Conservation (phyloP, 345 rosid genomes). For the Citrus glauca region DNA sequence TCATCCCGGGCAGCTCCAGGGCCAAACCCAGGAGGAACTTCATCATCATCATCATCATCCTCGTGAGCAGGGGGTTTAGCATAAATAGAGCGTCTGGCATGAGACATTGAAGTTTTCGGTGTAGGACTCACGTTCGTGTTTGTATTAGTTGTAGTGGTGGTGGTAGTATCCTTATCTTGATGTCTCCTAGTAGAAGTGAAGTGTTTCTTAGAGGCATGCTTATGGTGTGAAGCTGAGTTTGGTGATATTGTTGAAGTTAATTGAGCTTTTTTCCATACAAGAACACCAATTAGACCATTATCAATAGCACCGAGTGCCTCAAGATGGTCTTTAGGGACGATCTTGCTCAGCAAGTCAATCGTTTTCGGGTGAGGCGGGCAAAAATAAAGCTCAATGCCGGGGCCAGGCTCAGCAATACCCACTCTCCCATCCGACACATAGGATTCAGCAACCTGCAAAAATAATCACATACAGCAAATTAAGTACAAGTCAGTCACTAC, state of each 20-base stretch:
- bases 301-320: conserved; percentile 60
- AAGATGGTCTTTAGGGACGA: conserved; percentile 65
- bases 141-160: background rate
- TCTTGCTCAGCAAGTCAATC: conserved; percentile 57
- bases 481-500: background rate
- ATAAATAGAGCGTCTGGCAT: conserved; percentile 12
- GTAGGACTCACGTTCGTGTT: conserved; percentile 25
- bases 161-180: conserved; percentile 35
- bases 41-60: conserved; percentile 34
- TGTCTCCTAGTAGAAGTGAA: conserved; percentile 35
- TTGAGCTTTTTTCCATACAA: conserved; percentile 92
- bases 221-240: conserved; percentile 48
- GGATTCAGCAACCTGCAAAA: conserved; percentile 64
- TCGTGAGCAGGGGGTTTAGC: conserved; percentile 9
- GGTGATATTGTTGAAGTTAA: conserved; percentile 40
- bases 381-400: conserved; percentile 77
- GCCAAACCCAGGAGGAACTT: conserved; percentile 93
- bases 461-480: background rate
- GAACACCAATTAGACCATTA: conserved; percentile 82
- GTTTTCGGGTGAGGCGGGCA: conserved; percentile 75
- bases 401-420: conserved; percentile 81
- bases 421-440: conserved; percentile 75
- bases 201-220: conserved; percentile 54
- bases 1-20: conserved; percentile 59
- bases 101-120: conserved; percentile 15